Base-by-base conservation (phyloP, 2,329 filamentous ascomycete genomes). In the Domatiomyces catenatus region DNA sequence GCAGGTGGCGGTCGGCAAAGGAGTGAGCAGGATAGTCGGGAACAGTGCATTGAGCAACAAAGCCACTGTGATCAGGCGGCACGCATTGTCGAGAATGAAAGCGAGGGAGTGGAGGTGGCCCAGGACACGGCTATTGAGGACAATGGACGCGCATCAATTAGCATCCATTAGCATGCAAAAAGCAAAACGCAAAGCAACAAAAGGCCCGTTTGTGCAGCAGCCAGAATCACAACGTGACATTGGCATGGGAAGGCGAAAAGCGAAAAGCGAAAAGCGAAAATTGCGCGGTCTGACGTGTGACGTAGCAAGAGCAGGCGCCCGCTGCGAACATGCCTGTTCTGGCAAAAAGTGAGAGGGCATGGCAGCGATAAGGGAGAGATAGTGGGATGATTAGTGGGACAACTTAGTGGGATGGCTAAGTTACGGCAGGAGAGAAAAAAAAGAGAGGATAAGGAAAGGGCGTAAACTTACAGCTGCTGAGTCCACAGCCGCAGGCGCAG, bases 1-100 rank as follows among this genome's bases (percentile, higher is more conserved):
- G 42, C 18, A 58, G 46, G 32, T 58, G 56, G 44, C 56, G 54
- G 46, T 58, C 50, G 17, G 52, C 56, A 20, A 50, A 28, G 36
- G 45, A 24, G 1, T 8, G 28, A 17, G 19, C 15, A 17, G 20
- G 45, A 32, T 26, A 28, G 26, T 47, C 45, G 10, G 20, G 6
- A 6, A 47, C 8, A 26, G 45, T 8, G 10, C 20, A 26, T 32
- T 22, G 28, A 28, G 45, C 28, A 10, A 47, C 24, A 17, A 47
- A 17, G 17, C 28, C 45, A 47, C 26, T 47, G 8, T 28, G 45
- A 18, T 39, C 32, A 39, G 45, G 17, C 17, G 45, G 45, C 26
- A 47, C 45, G 17, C 19, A 18, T 32, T 47, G 45, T 18, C 45
- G 45, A 32, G 20, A 26, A 15, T 47, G 45, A 28, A 47, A 47